Conservation (phyloP, 164 flowering plant genomes). For the Akebia trifoliata region DNA sequence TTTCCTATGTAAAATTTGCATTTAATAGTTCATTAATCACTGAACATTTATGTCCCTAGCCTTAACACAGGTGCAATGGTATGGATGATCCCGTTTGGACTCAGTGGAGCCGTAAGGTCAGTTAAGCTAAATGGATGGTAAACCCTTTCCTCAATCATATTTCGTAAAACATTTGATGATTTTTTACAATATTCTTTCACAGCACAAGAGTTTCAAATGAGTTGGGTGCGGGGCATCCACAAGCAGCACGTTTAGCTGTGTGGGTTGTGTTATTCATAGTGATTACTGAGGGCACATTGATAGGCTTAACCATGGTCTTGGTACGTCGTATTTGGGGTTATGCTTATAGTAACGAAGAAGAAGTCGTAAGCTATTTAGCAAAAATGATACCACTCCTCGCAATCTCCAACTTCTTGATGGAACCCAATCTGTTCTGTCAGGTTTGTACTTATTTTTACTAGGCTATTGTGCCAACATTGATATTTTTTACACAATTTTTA, state of each 20-base stretch:
- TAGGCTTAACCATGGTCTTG: slow-evolving; percentile 40
- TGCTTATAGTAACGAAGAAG: slow-evolving; percentile 58
- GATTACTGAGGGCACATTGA: slow-evolving; percentile 34
- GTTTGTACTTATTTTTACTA: slow-evolving; percentile 17
- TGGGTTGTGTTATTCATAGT: slow-evolving; percentile 41
- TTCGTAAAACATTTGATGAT: neutral
- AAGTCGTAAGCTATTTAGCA: slow-evolving; percentile 60
- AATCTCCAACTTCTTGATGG: slow-evolving; percentile 56
- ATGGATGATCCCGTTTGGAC: slow-evolving; percentile 77
- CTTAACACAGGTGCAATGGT: slow-evolving; percentile 44
- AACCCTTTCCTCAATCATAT: neutral
- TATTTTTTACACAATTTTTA: no score
- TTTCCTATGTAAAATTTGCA: no score
- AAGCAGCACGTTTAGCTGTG: slow-evolving; percentile 54
- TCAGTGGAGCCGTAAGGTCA: slow-evolving; percentile 70
- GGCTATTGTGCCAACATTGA: neutral
- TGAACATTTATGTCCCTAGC: slow-evolving; percentile 27
- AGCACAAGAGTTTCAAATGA: slow-evolving; percentile 87
- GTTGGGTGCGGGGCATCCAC: slow-evolving; percentile 68
- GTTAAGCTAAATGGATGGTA: slow-evolving; percentile 7
- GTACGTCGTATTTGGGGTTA: slow-evolving; percentile 58
- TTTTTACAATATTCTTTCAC: neutral
- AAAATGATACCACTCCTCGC: slow-evolving; percentile 69
- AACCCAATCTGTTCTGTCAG: slow-evolving; percentile 73
- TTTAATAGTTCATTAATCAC: neutral